Evolutionary conservation across 495 filamentous ascomycete genomes (phyloP).

Genomic region (Penicillium angulare): DNA sequence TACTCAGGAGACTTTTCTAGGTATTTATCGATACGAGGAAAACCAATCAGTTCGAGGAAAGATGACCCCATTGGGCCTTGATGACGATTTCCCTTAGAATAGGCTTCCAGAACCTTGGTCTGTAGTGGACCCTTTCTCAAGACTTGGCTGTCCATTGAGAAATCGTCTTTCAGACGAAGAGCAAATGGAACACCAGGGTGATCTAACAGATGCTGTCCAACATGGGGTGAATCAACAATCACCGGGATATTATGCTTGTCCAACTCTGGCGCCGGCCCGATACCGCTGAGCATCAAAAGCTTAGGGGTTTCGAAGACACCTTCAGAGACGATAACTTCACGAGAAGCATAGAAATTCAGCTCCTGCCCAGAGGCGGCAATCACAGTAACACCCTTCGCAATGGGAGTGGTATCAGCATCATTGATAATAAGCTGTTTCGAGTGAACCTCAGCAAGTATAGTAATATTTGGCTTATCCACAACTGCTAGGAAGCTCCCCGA

Average conservation of each 20-base stretch:
- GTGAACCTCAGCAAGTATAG: conserved; percentile 44
- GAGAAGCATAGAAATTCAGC: conserved; percentile 34
- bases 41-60: conserved; percentile 55
- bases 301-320: conserved; percentile 48
- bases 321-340: conserved; percentile 46
- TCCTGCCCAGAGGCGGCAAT: conserved; percentile 25
- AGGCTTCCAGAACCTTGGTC: conserved; percentile 43
- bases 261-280: conserved; percentile 46
- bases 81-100: conserved; percentile 46
- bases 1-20: conserved; percentile 50
- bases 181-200: conserved; percentile 56
- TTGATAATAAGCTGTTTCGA: conserved; percentile 57
- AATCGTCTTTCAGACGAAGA: conserved; percentile 54
- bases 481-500: conserved; percentile 53
- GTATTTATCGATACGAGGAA: conserved; percentile 55
- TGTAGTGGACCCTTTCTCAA: conserved; percentile 46
- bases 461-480: conserved; percentile 54
- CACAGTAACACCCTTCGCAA: conserved; percentile 45
- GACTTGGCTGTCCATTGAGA: conserved; percentile 51
- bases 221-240: conserved; percentile 43
- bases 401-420: conserved; percentile 21
- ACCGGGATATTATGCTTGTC: conserved; percentile 46
- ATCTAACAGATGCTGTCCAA: conserved; percentile 60
- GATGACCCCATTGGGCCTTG: conserved; percentile 51
- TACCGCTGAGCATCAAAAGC: conserved; percentile 48